These are phyloP conservation scores for Serendipita sp. DNA, from an alignment of 768 basidiomycete genomes.

Conservation along the genomic window DNA sequence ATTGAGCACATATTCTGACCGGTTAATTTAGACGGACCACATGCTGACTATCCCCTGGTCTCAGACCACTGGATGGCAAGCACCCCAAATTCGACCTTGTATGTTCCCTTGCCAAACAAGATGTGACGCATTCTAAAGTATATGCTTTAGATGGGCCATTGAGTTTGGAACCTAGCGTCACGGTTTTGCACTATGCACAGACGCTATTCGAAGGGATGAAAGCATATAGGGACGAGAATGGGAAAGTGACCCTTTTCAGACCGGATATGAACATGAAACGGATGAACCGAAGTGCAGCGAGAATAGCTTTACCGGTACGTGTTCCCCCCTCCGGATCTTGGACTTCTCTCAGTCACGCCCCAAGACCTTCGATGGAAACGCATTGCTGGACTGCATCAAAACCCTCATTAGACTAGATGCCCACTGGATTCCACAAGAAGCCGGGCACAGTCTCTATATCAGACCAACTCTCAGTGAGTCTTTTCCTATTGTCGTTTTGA, in stretches of 20 bases:
- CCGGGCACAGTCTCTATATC: slow-evolving; percentile 84
- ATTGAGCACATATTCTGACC: not conserved
- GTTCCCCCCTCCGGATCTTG: not conserved
- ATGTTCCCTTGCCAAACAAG: not conserved
- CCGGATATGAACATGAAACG: slow-evolving; percentile 97
- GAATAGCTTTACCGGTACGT: slow-evolving; percentile 61
- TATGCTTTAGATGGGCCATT: slow-evolving; percentile 46
- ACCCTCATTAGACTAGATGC: slow-evolving; percentile 68
- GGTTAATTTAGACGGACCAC: slow-evolving; percentile 44
- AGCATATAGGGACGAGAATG: slow-evolving; percentile 63
- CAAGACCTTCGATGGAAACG: slow-evolving; percentile 63
- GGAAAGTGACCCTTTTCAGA: slow-evolving; percentile 68
- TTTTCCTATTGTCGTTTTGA: not conserved
- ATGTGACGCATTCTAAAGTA: not conserved
- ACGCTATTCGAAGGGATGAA: slow-evolving; percentile 89
- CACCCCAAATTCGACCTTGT: slow-evolving; percentile 18
- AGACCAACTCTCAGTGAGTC: slow-evolving; percentile 54
- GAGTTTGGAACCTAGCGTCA: slow-evolving; percentile 55
- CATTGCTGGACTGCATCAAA: slow-evolving; percentile 66
- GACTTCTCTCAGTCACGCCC: not conserved
- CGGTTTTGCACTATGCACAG: slow-evolving; percentile 88
- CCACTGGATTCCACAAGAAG: slow-evolving; percentile 79
- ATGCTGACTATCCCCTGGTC: slow-evolving; percentile 76
- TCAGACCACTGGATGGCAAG: slow-evolving; percentile 57
- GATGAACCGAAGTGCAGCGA: slow-evolving; percentile 70